Percentiles rank a stretch among this genome's conserved stretches.
Evolutionary conservation across 2,329 filamentous ascomycete genomes (phyloP).

Genomic region (Phaeosphaeriaceae sp.): DNA sequence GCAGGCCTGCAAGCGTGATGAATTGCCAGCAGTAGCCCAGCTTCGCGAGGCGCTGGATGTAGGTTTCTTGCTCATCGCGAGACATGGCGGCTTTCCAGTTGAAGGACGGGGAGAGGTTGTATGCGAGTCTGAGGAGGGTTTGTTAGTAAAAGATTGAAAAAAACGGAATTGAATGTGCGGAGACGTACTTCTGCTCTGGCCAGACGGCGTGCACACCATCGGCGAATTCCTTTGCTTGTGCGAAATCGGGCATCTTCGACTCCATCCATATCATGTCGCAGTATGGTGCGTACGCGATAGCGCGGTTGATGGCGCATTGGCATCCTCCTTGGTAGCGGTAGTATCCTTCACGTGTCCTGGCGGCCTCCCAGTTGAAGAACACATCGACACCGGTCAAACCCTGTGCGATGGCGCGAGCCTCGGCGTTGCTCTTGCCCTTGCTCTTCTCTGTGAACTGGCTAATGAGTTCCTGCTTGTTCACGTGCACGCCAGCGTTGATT

Average conservation of each 20-base stretch:
- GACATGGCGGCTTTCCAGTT: slow-evolving; percentile 99
- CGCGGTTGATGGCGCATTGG: slow-evolving; percentile 88
- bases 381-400: slow-evolving; percentile 79
- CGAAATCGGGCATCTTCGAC: slow-evolving; percentile 91
- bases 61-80: slow-evolving; percentile 91
- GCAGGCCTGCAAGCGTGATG: slow-evolving; percentile 97
- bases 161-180: not conserved
- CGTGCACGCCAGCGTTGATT: slow-evolving; percentile 72
- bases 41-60: slow-evolving; percentile 84
- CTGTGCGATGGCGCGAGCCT: slow-evolving; percentile 81
- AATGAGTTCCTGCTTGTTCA: slow-evolving; percentile 73
- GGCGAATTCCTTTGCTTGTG: slow-evolving; percentile 91
- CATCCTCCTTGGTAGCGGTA: slow-evolving; percentile 93
- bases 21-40: slow-evolving; percentile 99
- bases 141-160: slow-evolving; percentile 9
- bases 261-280: slow-evolving; percentile 99
- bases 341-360: slow-evolving; percentile 91
- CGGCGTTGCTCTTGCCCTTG: slow-evolving; percentile 85
- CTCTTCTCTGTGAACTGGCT: slow-evolving; percentile 70
- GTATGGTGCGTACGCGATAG: slow-evolving; percentile 90
- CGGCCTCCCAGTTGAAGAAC: slow-evolving; percentile 94
- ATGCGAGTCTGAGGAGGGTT: slow-evolving; percentile 75
- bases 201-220: slow-evolving; percentile 91
- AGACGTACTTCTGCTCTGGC: slow-evolving; percentile 90
- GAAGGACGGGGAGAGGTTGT: slow-evolving; percentile 98